A percentile compares a stretch with the other conserved stretches of the same genome.
phyloP scores from a whole-genome alignment of 768 basidiomycete genomes.

The Strobilomyces echinocephalus region DNA sequence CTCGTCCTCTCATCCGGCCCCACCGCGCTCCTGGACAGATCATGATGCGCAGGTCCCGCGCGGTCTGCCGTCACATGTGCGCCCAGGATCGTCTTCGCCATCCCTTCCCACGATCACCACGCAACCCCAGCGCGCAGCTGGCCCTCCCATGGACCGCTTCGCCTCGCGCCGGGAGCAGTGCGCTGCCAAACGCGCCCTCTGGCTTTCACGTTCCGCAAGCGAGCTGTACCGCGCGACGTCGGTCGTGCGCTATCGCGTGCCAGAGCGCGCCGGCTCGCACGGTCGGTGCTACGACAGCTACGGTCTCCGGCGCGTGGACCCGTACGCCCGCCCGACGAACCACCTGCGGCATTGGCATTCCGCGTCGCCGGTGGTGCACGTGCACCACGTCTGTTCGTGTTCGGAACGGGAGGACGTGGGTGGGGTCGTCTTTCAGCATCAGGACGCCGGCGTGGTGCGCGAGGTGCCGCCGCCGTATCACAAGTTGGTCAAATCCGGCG shows the following conservation, averaged over 20 bases:
- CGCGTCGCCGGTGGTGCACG: conserved; percentile 9
- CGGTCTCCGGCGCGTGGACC: not conserved
- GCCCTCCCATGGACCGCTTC: not conserved
- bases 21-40: not conserved
- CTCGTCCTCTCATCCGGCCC: not conserved
- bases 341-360: conserved; percentile 23
- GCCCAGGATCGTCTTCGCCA: not conserved
- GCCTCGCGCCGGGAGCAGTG: conserved; percentile 4
- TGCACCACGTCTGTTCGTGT: not conserved
- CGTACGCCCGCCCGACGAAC: not conserved
- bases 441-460: conserved; percentile 12
- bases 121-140: not conserved
- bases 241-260: not conserved
- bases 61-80: not conserved
- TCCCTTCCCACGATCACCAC: not conserved
- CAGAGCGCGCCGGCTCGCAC: not conserved
- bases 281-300: not conserved
- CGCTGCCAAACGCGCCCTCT: conserved; percentile 8
- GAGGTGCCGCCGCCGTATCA: conserved; percentile 28
- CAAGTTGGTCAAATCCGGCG: conserved; percentile 4
- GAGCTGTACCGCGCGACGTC: conserved; percentile 17
- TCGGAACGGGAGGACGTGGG: not conserved
- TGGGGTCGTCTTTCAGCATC: conserved; percentile 14
- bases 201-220: conserved; percentile 21
- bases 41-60: not conserved